These are phyloP conservation scores for Tinospora cordifolia DNA, from an alignment of 164 flowering plant genomes.

Conservation along the genomic window DNA sequence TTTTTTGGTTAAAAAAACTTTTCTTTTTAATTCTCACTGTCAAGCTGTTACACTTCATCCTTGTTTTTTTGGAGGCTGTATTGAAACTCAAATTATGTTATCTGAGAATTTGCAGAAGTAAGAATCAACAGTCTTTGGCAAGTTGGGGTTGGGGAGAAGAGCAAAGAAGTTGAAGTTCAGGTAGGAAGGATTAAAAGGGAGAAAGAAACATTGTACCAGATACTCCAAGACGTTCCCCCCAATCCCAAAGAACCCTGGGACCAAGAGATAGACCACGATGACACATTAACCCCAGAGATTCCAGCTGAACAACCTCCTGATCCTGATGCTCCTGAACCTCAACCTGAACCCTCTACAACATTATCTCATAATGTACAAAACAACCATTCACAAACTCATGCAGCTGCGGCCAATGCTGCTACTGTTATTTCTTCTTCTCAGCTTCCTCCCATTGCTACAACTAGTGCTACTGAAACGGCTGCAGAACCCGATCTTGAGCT, in stretches of 20 bases:
- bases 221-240: conserved; percentile 48
- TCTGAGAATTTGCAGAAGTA: conserved; percentile 56
- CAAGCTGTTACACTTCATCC: not conserved
- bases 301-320: conserved; percentile 72
- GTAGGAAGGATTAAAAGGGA: conserved; percentile 60
- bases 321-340: conserved; percentile 31
- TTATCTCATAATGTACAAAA: conserved; percentile 13
- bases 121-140: conserved; percentile 43
- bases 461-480: conserved; percentile 8
- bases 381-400: conserved; percentile 1
- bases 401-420: conserved; percentile 6
- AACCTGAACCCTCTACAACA: conserved; percentile 5
- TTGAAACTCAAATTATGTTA: not conserved
- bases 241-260: conserved; percentile 97
- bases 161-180: conserved; percentile 87
- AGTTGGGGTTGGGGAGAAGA: conserved; percentile 58
- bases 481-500: conserved; percentile 78
- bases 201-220: conserved; percentile 53
- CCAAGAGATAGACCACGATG: conserved; percentile 90
- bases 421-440: not conserved
- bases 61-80: not conserved
- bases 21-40: not conserved
- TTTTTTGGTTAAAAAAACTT: not conserved
- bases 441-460: not conserved
- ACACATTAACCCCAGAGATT: conserved; percentile 68